phyloP scores from a whole-genome alignment of 1,139 yeast genomes.

The Blastobotrys arbuscula region DNA sequence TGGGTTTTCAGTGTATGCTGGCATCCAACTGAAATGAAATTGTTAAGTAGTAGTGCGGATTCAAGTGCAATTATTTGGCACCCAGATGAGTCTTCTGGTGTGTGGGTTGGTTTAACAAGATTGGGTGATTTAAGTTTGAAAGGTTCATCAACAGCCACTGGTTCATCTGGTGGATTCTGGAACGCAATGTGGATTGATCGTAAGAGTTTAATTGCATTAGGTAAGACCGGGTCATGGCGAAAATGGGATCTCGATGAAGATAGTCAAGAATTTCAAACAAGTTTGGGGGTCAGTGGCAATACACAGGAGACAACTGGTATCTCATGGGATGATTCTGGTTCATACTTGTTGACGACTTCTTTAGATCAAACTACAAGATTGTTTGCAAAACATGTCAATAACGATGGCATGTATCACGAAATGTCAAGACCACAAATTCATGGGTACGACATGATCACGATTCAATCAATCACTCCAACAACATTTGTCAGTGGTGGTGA shows the following conservation, averaged over 20 bases:
- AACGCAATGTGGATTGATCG: conserved; percentile 70
- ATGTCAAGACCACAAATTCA: conserved; percentile 97
- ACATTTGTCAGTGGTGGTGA: conserved; percentile 92
- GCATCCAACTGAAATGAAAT: conserved; percentile 59
- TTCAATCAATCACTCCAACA: conserved; percentile 55
- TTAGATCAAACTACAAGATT: conserved; percentile 91
- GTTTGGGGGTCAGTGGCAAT: conserved; percentile 71
- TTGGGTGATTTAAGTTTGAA: conserved; percentile 90
- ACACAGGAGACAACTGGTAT: conserved; percentile 69
- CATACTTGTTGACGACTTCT: conserved; percentile 68
- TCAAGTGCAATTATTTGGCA: conserved; percentile 96
- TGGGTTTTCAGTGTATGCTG: conserved; percentile 87
- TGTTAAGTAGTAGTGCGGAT: conserved; percentile 88
- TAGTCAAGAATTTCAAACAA: conserved; percentile 47
- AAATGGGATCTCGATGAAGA: conserved; percentile 47
- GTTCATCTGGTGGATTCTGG: conserved; percentile 98
- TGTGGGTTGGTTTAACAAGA: conserved; percentile 79
- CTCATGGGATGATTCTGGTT: conserved; percentile 68
- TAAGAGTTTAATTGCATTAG: conserved; percentile 59
- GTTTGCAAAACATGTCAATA: conserved; percentile 54
- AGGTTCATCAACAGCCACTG: conserved; percentile 98
- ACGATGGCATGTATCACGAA: conserved; percentile 68
- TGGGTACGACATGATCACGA: conserved; percentile 92
- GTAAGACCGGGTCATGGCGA: conserved; percentile 91
- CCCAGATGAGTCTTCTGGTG: conserved; percentile 79